These are phyloP conservation scores for Skeletonema menzelii DNA, from an alignment of 108 stramenopile species.

Conservation along the genomic window DNA sequence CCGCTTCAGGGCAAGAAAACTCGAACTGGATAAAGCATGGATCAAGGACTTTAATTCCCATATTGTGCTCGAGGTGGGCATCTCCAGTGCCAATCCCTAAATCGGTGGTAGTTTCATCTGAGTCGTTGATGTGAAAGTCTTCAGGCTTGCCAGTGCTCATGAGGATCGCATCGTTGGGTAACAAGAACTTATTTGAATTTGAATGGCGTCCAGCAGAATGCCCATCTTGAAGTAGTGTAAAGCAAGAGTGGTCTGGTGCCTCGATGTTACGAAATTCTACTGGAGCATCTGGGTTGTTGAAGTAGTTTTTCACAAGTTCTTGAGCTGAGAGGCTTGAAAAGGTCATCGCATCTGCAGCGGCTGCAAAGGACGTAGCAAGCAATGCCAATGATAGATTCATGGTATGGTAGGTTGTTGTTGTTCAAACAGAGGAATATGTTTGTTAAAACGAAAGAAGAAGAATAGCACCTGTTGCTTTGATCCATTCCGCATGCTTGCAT, in stretches of 20 bases:
- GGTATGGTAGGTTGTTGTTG: background rate
- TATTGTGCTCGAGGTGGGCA: conserved; percentile 9
- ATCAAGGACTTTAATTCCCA: background rate
- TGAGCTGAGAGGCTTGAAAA: conserved; percentile 14
- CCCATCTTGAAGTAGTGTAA: conserved; percentile 19
- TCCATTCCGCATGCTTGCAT: too few relatives aligned
- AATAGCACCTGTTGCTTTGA: too few relatives aligned
- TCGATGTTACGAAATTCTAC: conserved; percentile 34
- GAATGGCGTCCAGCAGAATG: conserved; percentile 17
- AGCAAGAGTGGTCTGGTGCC: conserved; percentile 24
- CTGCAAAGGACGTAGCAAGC: background rate
- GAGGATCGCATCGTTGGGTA: conserved; percentile 25
- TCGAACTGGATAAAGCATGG: conserved; percentile 32
- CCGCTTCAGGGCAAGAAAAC: conserved; percentile 13
- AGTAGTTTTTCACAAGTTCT: conserved; percentile 22
- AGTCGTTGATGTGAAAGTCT: conserved; percentile 28
- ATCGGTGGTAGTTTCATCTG: conserved; percentile 13
- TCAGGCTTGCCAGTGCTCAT: conserved; percentile 28
- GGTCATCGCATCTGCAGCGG: background rate
- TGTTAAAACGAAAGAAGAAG: too few relatives aligned
- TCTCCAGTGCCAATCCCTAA: conserved; percentile 19
- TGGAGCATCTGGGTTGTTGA: conserved; percentile 17
- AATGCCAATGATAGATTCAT: background rate
- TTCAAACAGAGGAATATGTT: too few relatives aligned
- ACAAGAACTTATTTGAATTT: conserved; percentile 2